These are phyloP conservation scores for Solanum hybrid DNA, from an alignment of 305 asterid species.

Conservation along the genomic window DNA sequence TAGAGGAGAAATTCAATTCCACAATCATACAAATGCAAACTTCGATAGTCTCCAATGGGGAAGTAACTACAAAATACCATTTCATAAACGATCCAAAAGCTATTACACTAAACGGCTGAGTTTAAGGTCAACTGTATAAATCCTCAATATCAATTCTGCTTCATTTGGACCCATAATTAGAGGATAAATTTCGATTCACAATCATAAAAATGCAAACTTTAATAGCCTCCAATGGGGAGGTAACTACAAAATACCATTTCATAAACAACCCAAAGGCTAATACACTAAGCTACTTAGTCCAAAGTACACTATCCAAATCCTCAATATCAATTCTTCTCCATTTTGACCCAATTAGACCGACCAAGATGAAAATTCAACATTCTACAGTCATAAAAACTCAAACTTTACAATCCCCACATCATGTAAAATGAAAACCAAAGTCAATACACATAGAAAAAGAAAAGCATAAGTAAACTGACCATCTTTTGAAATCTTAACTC, in stretches of 20 bases:
- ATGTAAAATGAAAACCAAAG: not conserved
- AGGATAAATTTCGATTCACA: not conserved
- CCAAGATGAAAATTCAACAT: not conserved
- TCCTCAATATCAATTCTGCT: not conserved
- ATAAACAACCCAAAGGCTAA: not conserved
- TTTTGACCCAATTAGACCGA: not conserved
- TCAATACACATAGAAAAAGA: not conserved
- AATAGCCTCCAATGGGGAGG: not conserved
- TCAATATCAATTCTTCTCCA: not conserved
- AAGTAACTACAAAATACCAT: not conserved
- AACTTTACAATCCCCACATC: not conserved
- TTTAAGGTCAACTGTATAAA: not conserved
- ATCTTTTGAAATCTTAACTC: constrained; percentile 44
- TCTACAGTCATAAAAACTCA: not conserved
- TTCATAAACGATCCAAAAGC: not conserved
- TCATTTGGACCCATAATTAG: not conserved
- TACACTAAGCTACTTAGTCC: not conserved
- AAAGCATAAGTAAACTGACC: constrained; percentile 21
- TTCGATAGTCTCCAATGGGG: not conserved
- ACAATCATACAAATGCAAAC: not conserved
- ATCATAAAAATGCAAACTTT: not conserved
- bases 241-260: not conserved
- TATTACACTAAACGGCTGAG: not conserved
- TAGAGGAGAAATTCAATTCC: not conserved
- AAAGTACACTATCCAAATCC: not conserved